Conservation (phyloP, 768 basidiomycete species). For the Psilocybe cubensis region DNA sequence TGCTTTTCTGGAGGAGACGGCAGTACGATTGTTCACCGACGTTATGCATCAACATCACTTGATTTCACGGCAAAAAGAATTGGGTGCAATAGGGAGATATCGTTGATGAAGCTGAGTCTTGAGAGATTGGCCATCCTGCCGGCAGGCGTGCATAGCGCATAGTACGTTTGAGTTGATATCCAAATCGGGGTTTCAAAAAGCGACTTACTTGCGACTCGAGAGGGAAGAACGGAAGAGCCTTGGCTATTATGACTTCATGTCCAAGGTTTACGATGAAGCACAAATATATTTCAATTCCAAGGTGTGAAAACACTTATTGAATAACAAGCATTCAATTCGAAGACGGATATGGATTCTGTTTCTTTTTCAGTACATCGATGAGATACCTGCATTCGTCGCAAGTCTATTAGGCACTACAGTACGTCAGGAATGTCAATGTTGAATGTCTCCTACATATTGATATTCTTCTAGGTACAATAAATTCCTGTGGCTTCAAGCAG, state of each 20-base stretch:
- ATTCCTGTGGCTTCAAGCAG: conserved; percentile 26
- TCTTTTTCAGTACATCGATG: conserved; percentile 20
- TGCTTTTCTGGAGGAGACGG: conserved; percentile 16
- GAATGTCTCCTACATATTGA: neutral
- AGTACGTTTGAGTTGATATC: too few species aligned
- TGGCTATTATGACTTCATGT: conserved; percentile 31
- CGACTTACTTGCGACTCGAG: too few species aligned
- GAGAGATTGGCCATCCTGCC: conserved; percentile 26
- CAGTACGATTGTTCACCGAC: conserved; percentile 23
- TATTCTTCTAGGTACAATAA: too few species aligned
- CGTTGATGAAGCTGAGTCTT: conserved; percentile 24
- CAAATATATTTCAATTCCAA: conserved; percentile 25
- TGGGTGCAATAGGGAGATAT: conserved; percentile 24
- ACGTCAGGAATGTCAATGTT: neutral
- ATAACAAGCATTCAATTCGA: neutral
- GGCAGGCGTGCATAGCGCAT: conserved; percentile 29
- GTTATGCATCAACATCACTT: conserved; percentile 20
- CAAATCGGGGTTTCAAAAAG: too few species aligned
- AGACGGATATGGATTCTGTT: neutral
- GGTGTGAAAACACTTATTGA: conserved; percentile 13
- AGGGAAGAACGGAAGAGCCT: conserved; percentile 29
- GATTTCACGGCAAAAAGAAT: conserved; percentile 17
- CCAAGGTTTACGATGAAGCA: conserved; percentile 21
- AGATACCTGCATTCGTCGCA: conserved; percentile 24
- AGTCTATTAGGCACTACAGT: conserved; percentile 25